These are phyloP conservation scores for Hygrocybe punicea DNA, from an alignment of 768 basidiomycete genomes.

Conservation along the genomic window DNA sequence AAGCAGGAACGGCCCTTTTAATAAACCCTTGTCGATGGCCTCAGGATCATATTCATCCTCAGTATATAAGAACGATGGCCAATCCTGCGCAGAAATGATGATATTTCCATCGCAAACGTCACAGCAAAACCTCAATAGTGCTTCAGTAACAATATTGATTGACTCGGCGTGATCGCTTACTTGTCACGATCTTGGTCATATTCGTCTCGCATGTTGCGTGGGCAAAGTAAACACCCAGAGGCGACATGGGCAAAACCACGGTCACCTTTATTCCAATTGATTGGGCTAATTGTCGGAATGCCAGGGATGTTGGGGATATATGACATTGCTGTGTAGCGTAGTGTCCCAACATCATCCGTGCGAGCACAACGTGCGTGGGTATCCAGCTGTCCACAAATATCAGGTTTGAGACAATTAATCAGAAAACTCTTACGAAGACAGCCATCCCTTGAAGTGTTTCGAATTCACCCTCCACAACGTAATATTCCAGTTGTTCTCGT, in stretches of 20 bases:
- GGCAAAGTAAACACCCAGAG: background rate
- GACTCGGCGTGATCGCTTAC: background rate
- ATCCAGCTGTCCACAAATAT: background rate
- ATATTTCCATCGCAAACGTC: background rate
- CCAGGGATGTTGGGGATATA: background rate
- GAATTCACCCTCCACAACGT: background rate
- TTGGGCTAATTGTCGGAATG: background rate
- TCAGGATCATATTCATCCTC: conserved; percentile 1
- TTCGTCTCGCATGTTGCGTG: conserved; percentile 1
- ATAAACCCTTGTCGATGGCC: background rate
- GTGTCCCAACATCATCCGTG: background rate
- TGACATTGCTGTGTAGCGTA: background rate
- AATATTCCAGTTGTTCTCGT: background rate
- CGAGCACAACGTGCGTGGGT: background rate
- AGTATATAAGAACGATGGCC: conserved; percentile 2
- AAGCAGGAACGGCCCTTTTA: conserved; percentile 1
- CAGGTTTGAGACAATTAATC: background rate
- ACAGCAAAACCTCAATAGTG: background rate
- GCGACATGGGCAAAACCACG: background rate
- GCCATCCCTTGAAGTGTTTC: background rate
- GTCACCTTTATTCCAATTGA: background rate
- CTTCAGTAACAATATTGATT: background rate
- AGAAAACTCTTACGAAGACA: background rate
- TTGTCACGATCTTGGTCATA: background rate
- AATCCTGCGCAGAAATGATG: background rate